Evolutionary conservation across 805 yeast species (phyloP).

Genomic region (Metschnikowia colocasiae): DNA sequence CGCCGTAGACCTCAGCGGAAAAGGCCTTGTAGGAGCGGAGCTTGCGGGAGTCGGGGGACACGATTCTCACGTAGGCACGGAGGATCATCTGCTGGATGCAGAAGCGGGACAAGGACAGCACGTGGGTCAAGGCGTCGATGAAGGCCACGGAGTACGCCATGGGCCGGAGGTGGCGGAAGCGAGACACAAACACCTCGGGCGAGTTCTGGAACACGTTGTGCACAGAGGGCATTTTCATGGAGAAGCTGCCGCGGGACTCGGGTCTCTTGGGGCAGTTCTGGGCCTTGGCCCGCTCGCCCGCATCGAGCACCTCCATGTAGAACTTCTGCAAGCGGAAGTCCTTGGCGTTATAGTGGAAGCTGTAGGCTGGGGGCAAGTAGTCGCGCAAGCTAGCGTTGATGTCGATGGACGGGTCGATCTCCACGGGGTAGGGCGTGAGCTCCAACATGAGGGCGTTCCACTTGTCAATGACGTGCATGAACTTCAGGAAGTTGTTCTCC

Average conservation of each 20-base stretch:
- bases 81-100: constrained; percentile 60
- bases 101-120: constrained; percentile 13
- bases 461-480: constrained; percentile 36
- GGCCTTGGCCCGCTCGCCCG: constrained; percentile 13
- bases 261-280: constrained; percentile 6
- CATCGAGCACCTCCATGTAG: constrained; percentile 16
- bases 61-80: constrained; percentile 71
- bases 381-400: constrained; percentile 16
- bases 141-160: constrained; percentile 17
- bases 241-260: constrained; percentile 5
- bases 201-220: constrained; percentile 1
- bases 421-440: constrained; percentile 30
- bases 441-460: constrained; percentile 41
- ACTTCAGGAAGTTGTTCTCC: constrained; percentile 31
- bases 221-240: constrained; percentile 2
- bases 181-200: constrained; percentile 16
- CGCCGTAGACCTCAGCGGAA: constrained; percentile 89
- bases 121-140: constrained; percentile 16
- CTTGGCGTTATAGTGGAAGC: constrained; percentile 9
- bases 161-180: constrained; percentile 19
- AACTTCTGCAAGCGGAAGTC: constrained; percentile 16
- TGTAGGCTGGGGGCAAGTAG: constrained; percentile 12
- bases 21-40: constrained; percentile 76
- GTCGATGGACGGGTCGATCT: constrained; percentile 17
- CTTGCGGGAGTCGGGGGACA: constrained; percentile 66